Evolutionary conservation across 1,139 yeast genomes (phyloP).

Genomic region (Komagataea norvegica): DNA sequence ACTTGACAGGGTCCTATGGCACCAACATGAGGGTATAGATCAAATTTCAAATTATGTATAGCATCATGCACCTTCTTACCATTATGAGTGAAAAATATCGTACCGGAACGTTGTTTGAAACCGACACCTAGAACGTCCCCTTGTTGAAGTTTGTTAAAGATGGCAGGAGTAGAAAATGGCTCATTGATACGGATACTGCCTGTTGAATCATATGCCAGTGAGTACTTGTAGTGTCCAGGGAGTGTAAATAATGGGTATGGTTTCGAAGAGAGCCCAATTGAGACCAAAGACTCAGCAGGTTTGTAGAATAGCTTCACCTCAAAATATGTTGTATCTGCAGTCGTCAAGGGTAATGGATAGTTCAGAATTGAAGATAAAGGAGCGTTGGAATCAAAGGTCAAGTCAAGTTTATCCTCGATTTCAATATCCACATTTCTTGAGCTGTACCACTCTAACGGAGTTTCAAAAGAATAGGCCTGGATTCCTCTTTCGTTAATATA

Average conservation of each 20-base stretch:
- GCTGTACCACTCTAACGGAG: constrained; percentile 20
- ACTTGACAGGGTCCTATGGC: constrained; percentile 58
- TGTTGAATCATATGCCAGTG: constrained; percentile 82
- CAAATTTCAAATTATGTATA: constrained; percentile 70
- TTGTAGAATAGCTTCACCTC: constrained; percentile 63
- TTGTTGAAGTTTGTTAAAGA: constrained; percentile 67
- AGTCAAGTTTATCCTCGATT: constrained; percentile 62
- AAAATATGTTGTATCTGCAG: constrained; percentile 63
- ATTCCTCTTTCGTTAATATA: constrained; percentile 46
- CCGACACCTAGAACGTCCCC: constrained; percentile 91
- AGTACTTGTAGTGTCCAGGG: constrained; percentile 78
- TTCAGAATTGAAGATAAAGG: constrained; percentile 49
- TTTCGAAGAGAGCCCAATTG: constrained; percentile 78
- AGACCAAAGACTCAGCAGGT: constrained; percentile 33
- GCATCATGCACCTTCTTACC: constrained; percentile 81
- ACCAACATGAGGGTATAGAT: constrained; percentile 80
- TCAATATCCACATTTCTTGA: constrained; percentile 35
- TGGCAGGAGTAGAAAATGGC: constrained; percentile 69
- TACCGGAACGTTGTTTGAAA: constrained; percentile 65
- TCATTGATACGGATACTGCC: constrained; percentile 80
- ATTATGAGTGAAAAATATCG: constrained; percentile 76
- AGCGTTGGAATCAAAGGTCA: constrained; percentile 41
- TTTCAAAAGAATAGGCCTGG: constrained; percentile 40
- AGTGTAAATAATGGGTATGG: constrained; percentile 88
- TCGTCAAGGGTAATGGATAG: constrained; percentile 58